Evolutionary conservation across 257 asterid species (phyloP).

Genomic region (Lycium ferocissimum): DNA sequence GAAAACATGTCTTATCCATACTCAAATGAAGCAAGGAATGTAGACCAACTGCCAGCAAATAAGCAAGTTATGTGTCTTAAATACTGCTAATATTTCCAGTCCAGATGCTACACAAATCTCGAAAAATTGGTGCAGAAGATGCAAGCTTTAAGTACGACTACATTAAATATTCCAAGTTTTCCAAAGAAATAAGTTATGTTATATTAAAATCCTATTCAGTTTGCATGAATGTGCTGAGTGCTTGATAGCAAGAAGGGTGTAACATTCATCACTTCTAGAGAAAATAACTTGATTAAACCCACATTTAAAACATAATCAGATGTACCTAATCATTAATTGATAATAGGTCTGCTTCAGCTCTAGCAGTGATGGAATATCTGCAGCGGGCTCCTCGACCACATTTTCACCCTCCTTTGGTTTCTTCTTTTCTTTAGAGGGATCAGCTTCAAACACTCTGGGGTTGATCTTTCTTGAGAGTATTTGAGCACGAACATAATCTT

Average conservation of each 20-base stretch:
- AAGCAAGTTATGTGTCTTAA: background rate
- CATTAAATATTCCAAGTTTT: constrained; percentile 13
- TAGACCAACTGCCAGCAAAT: background rate
- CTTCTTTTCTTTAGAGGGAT: constrained; percentile 83
- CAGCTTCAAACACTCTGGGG: constrained; percentile 94
- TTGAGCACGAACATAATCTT: constrained; percentile 95
- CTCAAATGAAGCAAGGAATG: background rate
- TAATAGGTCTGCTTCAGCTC: constrained; percentile 92
- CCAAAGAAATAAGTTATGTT: background rate
- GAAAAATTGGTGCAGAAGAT: background rate
- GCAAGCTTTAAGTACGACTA: background rate
- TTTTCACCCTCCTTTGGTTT: constrained; percentile 88
- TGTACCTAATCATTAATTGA: constrained; percentile 90
- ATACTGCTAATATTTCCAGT: background rate
- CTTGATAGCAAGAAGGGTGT: constrained; percentile 18
- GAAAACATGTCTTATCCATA: background rate
- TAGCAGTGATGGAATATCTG: constrained; percentile 85
- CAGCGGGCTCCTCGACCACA: constrained; percentile 89
- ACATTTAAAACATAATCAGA: constrained; percentile 23
- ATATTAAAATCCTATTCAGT: background rate
- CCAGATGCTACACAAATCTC: background rate
- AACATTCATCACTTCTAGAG: constrained; percentile 9
- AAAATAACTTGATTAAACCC: background rate
- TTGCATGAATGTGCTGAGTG: background rate
- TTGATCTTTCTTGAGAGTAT: constrained; percentile 96